phyloP scores from a whole-genome alignment of 1,139 yeast species.

The Lodderomyces beijingensis region DNA sequence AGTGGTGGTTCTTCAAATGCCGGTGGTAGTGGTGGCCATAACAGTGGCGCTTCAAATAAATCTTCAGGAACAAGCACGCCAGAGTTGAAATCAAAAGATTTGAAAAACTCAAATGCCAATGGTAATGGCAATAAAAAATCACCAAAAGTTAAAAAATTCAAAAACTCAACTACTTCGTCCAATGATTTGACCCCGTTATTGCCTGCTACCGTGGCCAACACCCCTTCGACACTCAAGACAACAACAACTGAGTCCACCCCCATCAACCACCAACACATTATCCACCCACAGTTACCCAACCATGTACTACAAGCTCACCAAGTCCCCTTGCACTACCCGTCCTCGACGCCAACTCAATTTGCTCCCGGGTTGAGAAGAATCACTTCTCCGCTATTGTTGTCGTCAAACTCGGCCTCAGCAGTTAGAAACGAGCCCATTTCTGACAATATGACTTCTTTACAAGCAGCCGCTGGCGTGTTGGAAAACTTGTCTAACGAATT shows the following conservation, averaged over 20 bases:
- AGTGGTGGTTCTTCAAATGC: slow-evolving; percentile 15
- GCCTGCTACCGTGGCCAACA: slow-evolving; percentile 17
- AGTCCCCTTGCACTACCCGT: slow-evolving; percentile 61
- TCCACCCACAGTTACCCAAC: slow-evolving; percentile 14
- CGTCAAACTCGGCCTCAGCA: slow-evolving; percentile 41
- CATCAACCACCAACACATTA: slow-evolving; percentile 7
- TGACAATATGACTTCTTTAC: slow-evolving; percentile 20
- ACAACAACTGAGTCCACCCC: slow-evolving; percentile 5
- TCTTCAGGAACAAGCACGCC: slow-evolving; percentile 42
- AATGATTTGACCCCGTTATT: slow-evolving; percentile 28
- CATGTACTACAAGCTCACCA: slow-evolving; percentile 32
- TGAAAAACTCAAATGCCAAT: slow-evolving; percentile 14
- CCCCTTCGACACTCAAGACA: neutral
- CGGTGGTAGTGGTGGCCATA: neutral
- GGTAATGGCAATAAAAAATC: slow-evolving; percentile 19
- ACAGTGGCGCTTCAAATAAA: slow-evolving; percentile 8
- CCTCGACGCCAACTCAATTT: slow-evolving; percentile 67
- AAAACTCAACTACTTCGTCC: slow-evolving; percentile 11
- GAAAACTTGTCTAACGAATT: slow-evolving; percentile 50
- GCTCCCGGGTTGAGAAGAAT: slow-evolving; percentile 61
- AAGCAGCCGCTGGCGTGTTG: slow-evolving; percentile 58
- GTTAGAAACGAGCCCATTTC: slow-evolving; percentile 20
- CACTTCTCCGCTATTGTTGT: slow-evolving; percentile 58
- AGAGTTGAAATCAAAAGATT: slow-evolving; percentile 39
- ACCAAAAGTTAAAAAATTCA: slow-evolving; percentile 29